Conservation (phyloP, 306 rosid genomes). For the Pterocarpus santalinus region DNA sequence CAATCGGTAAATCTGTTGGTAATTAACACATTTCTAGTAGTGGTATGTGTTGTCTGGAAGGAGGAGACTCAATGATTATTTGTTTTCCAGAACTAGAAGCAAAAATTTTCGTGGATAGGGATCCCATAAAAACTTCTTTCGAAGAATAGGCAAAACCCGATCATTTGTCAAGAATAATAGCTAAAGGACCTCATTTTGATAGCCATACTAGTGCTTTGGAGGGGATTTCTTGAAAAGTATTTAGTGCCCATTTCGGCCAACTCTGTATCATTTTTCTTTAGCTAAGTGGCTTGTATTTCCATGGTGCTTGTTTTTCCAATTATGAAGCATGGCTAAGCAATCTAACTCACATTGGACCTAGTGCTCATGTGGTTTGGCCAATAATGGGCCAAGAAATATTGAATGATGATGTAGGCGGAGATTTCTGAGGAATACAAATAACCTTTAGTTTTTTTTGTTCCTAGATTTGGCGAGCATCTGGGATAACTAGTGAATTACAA, state of each 20-base stretch:
- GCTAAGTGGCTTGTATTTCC: background rate
- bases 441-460: too few relatives aligned
- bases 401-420: too few relatives aligned
- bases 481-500: too few relatives aligned
- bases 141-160: background rate
- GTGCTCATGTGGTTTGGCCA: too few relatives aligned
- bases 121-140: constrained; percentile 8
- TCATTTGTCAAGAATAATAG: constrained; percentile 24
- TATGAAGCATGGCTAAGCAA: background rate
- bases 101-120: background rate
- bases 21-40: too few relatives aligned
- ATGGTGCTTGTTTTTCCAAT: constrained; percentile 3
- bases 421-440: too few relatives aligned
- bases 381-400: too few relatives aligned
- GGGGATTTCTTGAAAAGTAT: too few relatives aligned
- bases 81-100: background rate
- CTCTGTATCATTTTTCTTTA: background rate
- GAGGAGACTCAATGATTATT: background rate
- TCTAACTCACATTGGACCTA: background rate
- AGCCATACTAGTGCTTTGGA: too few relatives aligned
- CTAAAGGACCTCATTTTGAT: background rate
- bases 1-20: too few relatives aligned
- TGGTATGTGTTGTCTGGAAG: too few relatives aligned
- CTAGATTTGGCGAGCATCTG: too few relatives aligned
- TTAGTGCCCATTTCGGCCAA: background rate